Evolutionary conservation across 1,139 yeast genomes (phyloP).

Genomic region (Yarrowia galli): DNA sequence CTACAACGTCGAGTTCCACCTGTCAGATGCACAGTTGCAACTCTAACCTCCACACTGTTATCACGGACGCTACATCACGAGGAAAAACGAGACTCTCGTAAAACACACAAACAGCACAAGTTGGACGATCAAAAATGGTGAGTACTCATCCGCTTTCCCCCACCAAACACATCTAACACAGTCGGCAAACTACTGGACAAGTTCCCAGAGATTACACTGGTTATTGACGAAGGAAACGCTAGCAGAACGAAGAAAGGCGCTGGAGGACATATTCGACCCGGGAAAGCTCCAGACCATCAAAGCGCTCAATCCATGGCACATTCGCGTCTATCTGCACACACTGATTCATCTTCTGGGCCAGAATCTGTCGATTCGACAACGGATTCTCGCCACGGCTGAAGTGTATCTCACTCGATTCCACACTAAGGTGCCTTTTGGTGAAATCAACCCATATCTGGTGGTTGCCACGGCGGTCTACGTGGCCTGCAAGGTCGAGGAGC

Average conservation of each 20-base stretch:
- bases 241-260: constrained; percentile 52
- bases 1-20: neutral
- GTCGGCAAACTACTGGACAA: constrained; percentile 72
- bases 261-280: constrained; percentile 46
- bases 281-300: constrained; percentile 46
- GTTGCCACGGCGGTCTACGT: constrained; percentile 87
- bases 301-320: constrained; percentile 46
- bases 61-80: constrained; percentile 3
- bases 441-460: constrained; percentile 78
- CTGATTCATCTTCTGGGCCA: constrained; percentile 78
- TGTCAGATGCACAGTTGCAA: constrained; percentile 8
- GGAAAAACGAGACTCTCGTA: neutral
- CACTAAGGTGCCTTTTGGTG: constrained; percentile 74
- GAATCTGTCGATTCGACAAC: constrained; percentile 75
- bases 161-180: constrained; percentile 32
- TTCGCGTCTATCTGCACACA: constrained; percentile 73
- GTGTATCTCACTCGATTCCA: constrained; percentile 78
- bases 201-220: constrained; percentile 71
- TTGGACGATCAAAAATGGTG: constrained; percentile 8
- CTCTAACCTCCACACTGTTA: constrained; percentile 27
- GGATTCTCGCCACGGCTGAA: constrained; percentile 89
- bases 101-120: neutral
- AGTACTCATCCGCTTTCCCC: neutral
- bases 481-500: constrained; percentile 93
- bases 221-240: constrained; percentile 61